A percentile compares a stretch with the other conserved stretches of the same genome.
phyloP scores from a whole-genome alignment of 306 rosid species.

The Myrica gale region DNA sequence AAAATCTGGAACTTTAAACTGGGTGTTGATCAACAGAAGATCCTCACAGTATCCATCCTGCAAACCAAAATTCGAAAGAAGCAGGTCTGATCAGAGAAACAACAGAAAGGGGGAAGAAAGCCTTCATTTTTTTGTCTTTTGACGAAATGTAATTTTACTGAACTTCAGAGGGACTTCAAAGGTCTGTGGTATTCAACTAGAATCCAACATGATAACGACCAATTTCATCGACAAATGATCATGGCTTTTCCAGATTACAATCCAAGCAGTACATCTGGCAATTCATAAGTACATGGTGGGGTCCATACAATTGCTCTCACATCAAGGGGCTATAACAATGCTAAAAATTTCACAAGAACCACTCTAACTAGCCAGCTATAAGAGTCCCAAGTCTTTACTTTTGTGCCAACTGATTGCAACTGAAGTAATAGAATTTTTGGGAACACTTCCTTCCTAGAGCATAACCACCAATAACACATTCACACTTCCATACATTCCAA shows the following conservation, averaged over 20 bases:
- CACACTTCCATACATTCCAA: not conserved
- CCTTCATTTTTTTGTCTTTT: not conserved
- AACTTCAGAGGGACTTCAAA: slow-evolving; percentile 8
- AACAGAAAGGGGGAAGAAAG: not conserved
- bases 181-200: slow-evolving; percentile 2
- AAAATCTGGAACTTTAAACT: slow-evolving; percentile 18
- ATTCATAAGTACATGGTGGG: not conserved
- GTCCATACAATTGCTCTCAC: not conserved
- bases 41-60: slow-evolving; percentile 18
- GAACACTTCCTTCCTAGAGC: not conserved
- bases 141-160: slow-evolving; percentile 4
- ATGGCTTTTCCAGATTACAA: not conserved
- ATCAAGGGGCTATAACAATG: not conserved
- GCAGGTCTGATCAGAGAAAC: slow-evolving; percentile 14
- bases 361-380: not conserved
- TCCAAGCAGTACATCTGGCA: not conserved
- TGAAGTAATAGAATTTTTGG: not conserved
- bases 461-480: not conserved
- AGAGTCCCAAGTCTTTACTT: not conserved
- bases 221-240: not conserved
- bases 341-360: not conserved
- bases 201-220: slow-evolving; percentile 6
- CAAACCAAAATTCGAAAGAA: slow-evolving; percentile 24
- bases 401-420: not conserved
- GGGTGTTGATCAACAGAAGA: slow-evolving; percentile 16